Base-by-base conservation (phyloP, 1,284 basidiomycete genomes). In the Somion occarium region DNA sequence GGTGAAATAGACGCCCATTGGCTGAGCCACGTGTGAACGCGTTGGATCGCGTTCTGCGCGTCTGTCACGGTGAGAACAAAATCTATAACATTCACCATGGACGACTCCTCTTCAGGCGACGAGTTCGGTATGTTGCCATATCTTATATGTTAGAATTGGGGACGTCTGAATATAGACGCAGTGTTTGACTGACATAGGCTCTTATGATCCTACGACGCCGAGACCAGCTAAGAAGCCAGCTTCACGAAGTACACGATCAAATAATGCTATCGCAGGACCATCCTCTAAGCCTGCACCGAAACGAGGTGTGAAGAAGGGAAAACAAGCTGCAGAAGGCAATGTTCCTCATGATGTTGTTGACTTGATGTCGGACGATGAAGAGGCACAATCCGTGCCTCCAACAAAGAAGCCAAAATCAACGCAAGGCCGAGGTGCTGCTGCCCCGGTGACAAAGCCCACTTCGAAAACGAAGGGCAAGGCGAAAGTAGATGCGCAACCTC, bases 51-150 rank as follows among this genome's bases (percentile, higher is more conserved):
- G 30, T 34, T 34, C 15, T 34, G 30, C 30, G 7, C 30, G 15
- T 34, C 7, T 7, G 15, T 15, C 30, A 15, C 30, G 30, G 7
- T 34, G 30, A 34, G 30, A 34, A 34, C 30, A 34, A 7, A 34
- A 34, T 15, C 15, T 34, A 34, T 34, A 34, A 34, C 30, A 34
- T 34, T n/a, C n/a, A n/a, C n/a, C 30, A 34, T 34, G 30, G 30
- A 34, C 30, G 15, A 34, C 30, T 7, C 15, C 7, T 34, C 30
- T 38, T 58, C 57, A 15, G 57, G 53, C 46, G 62, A 64, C 51
- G 62, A 63, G 38, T 49, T 63, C 38, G 58, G 61, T 62, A 46
- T 22, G 58, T 52, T 30, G 41, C 15, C 12, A 38, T 11, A 18
- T 13, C 5, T 2, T 38, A 18, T 38, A 38, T 2, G 25, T 2